Percentiles rank a stretch among this genome's conserved stretches.
Evolutionary conservation across 306 rosid species (phyloP).

Genomic region (Cyclanthera cordifolia): DNA sequence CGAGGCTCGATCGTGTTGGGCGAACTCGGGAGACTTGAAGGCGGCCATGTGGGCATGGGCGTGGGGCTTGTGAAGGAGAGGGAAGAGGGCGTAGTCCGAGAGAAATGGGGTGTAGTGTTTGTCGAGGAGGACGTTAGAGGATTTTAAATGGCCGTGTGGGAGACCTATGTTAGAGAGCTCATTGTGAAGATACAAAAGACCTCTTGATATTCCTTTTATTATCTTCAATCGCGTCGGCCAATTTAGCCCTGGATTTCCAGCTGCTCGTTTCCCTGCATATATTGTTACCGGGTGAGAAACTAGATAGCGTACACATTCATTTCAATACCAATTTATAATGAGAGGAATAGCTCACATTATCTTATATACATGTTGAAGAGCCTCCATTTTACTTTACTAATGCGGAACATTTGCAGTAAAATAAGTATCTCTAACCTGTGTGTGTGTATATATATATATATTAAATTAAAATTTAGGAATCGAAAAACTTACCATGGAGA

Average conservation of each 20-base stretch:
- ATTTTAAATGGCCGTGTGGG: constrained; percentile 79
- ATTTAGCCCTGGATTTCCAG: constrained; percentile 23
- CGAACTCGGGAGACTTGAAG: constrained; percentile 64
- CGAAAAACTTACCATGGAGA: constrained; percentile 36
- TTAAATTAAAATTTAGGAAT: no score
- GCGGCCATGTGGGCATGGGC: constrained; percentile 53
- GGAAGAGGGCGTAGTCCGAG: constrained; percentile 47
- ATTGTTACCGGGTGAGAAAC: no score
- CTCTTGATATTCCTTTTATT: constrained; percentile 66
- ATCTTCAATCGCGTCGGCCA: constrained; percentile 70
- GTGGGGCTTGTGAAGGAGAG: constrained; percentile 29
- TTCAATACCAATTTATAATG: no score
- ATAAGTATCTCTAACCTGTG: no score
- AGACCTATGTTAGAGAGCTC: constrained; percentile 33
- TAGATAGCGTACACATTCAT: no score
- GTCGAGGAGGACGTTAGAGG: constrained; percentile 64
- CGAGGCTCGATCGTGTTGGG: constrained; percentile 48
- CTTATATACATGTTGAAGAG: no score
- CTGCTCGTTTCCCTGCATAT: constrained; percentile 38
- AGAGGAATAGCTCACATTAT: no score
- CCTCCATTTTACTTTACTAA: no score
- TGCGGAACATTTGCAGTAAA: no score
- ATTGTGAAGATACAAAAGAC: constrained; percentile 38
- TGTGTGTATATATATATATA: no score
- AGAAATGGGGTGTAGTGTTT: constrained; percentile 29